Evolutionary conservation across 108 stramenopile species (phyloP).

Genomic region (Nitzschia sp.): DNA sequence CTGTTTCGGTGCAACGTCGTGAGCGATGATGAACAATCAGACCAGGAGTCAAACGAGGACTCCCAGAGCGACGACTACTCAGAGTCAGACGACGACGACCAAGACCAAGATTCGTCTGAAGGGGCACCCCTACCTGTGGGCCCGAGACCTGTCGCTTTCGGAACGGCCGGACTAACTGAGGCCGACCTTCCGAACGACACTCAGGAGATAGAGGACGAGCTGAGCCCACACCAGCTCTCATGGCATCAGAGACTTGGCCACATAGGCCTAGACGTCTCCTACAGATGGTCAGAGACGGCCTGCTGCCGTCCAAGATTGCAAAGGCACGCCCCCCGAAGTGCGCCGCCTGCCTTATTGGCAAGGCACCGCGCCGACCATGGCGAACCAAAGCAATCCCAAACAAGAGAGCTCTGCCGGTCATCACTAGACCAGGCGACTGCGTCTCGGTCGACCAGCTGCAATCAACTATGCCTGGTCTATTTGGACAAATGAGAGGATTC

Average conservation of each 20-base stretch:
- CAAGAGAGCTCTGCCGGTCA: background rate
- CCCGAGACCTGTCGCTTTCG: background rate
- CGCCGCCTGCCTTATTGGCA: slow-evolving; percentile 22
- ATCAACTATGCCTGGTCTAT: slow-evolving; percentile 25
- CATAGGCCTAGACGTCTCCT: background rate
- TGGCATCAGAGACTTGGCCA: too few species aligned
- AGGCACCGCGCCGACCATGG: slow-evolving; percentile 28
- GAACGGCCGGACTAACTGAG: background rate
- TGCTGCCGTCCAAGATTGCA: background rate
- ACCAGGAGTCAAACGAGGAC: too few species aligned
- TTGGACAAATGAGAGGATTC: too few species aligned
- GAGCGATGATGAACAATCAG: too few species aligned
- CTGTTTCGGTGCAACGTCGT: too few species aligned
- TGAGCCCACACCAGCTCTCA: background rate
- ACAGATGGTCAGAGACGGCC: background rate
- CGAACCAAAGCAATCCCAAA: too few species aligned
- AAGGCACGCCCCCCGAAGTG: slow-evolving; percentile 26
- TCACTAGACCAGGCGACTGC: slow-evolving; percentile 27
- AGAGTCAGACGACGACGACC: too few species aligned
- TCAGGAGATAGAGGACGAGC: background rate
- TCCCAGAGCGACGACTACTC: too few species aligned
- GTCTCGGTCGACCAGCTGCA: slow-evolving; percentile 36
- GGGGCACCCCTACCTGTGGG: background rate
- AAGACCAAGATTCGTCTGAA: too few species aligned
- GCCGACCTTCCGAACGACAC: background rate